These are phyloP conservation scores for Hyphopichia pseudoburtonii DNA, from an alignment of 1,139 yeast species.

Conservation along the genomic window DNA sequence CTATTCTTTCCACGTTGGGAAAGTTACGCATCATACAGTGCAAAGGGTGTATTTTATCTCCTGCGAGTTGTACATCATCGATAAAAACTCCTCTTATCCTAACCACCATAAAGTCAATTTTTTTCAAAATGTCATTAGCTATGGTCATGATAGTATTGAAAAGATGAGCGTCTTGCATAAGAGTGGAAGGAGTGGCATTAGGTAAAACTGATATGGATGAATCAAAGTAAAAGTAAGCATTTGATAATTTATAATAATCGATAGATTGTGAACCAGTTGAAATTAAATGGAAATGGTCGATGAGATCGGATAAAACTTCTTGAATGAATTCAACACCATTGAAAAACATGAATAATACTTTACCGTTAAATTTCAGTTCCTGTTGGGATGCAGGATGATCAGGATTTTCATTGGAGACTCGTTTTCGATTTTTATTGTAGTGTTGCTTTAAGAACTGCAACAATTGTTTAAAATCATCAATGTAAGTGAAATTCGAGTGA, in stretches of 20 bases:
- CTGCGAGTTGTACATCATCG: slow-evolving; percentile 32
- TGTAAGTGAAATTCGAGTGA: slow-evolving; percentile 25
- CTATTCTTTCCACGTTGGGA: slow-evolving; percentile 34
- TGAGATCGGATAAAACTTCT: slow-evolving; percentile 28
- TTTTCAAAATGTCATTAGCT: slow-evolving; percentile 38
- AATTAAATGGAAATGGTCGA: slow-evolving; percentile 27
- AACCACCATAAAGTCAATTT: slow-evolving; percentile 33
- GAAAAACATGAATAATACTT: slow-evolving; percentile 42
- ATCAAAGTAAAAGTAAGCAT: slow-evolving; percentile 39
- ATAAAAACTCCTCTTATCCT: slow-evolving; percentile 33
- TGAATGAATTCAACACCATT: slow-evolving; percentile 37
- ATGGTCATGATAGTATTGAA: slow-evolving; percentile 33
- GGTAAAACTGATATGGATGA: slow-evolving; percentile 19
- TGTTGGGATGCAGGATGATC: not conserved
- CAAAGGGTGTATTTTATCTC: slow-evolving; percentile 34
- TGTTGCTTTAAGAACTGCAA: slow-evolving; percentile 12
- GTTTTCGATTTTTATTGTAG: slow-evolving; percentile 5
- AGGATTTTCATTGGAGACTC: not conserved
- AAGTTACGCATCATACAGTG: slow-evolving; percentile 31
- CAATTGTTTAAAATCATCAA: slow-evolving; percentile 28
- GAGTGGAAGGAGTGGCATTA: slow-evolving; percentile 5
- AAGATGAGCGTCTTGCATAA: slow-evolving; percentile 5
- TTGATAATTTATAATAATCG: slow-evolving; percentile 7
- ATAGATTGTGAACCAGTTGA: not conserved
- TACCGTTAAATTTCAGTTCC: slow-evolving; percentile 22